Evolutionary conservation across 1,284 basidiomycete species (phyloP), one percentile per base, ranked within the genome.

Genomic region (Cryptococcus sp.): DNA sequence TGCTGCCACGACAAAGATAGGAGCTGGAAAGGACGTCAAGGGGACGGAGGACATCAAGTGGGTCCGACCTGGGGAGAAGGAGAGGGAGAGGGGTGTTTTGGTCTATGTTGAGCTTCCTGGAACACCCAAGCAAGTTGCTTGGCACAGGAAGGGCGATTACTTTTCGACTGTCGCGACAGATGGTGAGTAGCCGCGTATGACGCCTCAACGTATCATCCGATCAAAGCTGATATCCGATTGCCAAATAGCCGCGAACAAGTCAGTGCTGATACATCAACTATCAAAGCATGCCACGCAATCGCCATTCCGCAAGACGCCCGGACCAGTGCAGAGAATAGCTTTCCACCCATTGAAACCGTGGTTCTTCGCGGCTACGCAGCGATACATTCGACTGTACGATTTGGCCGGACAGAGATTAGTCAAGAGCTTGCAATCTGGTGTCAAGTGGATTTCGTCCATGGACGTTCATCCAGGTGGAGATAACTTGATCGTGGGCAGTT

Each of bases 331-430:
- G 80, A 82, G 88, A 54, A 91, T 96, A 17, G 84, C 88, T 48
- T 99, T 99, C 86, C 96, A 99, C 78, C 95, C 96, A 3, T 80
- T 83, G 50, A 93, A 93, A 76, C 93, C 96, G 7, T 87, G 93
- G 78, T 94, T 99, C 82, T 98, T 99, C 72, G 95, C 98, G 54
- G 96, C 96, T 85, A 99, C 96, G 3, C 94, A 99, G 79, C 90
- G 94, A 72, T 95, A 97, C 77, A 88, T 99, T 66, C 86, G 94
- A 61, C 78, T 99, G 63, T 99, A 99, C 81, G 94, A 99, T 78
- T 84, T 99, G 25, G 87, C 91, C 41, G 91, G 90, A 66, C 96
- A 99, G 80, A 89, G 89, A 72, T 82, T 99, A 53, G 79, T 97
- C 69, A 96, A 94, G 81, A 97, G 94, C 22, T 81, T 99, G 50